Percentiles rank a stretch among this genome's conserved stretches.
phyloP scores from a whole-genome alignment of 306 rosid genomes.

The Glycine soja region DNA sequence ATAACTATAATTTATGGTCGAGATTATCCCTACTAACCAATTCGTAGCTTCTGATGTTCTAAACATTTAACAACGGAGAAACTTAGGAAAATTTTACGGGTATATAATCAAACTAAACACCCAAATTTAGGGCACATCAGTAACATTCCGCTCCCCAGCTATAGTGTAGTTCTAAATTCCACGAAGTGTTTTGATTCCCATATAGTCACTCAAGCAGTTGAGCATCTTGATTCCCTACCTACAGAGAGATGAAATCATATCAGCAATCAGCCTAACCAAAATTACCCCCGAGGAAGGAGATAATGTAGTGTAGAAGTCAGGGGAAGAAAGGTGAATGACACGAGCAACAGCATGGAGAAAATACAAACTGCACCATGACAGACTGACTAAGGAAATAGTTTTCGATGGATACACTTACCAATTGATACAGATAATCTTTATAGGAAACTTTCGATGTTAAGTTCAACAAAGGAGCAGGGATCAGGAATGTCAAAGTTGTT shows the following conservation, averaged over 20 bases:
- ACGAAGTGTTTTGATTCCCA: slow-evolving; percentile 23
- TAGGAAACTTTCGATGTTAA: slow-evolving; percentile 70
- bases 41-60: slow-evolving; percentile 40
- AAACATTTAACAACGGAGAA: background rate
- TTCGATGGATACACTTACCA: slow-evolving; percentile 55
- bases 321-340: background rate
- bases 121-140: slow-evolving; percentile 39
- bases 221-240: slow-evolving; percentile 43
- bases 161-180: slow-evolving; percentile 30
- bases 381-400: slow-evolving; percentile 24
- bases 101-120: slow-evolving; percentile 26
- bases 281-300: background rate
- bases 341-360: slow-evolving; percentile 6
- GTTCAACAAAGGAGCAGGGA: slow-evolving; percentile 92
- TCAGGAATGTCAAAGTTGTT: slow-evolving; percentile 87
- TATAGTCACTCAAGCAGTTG: slow-evolving; percentile 28
- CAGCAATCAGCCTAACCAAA: slow-evolving; percentile 17
- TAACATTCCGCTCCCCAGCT: slow-evolving; percentile 26
- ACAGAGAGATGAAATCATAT: slow-evolving; percentile 1
- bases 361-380: slow-evolving; percentile 6
- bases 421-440: slow-evolving; percentile 47
- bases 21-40: slow-evolving; percentile 15
- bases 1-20: slow-evolving; percentile 2
- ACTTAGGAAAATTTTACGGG: background rate
- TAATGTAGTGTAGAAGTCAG: background rate